phyloP scores from a whole-genome alignment of 176 grass and related monocot species.

The Secale cereale region DNA sequence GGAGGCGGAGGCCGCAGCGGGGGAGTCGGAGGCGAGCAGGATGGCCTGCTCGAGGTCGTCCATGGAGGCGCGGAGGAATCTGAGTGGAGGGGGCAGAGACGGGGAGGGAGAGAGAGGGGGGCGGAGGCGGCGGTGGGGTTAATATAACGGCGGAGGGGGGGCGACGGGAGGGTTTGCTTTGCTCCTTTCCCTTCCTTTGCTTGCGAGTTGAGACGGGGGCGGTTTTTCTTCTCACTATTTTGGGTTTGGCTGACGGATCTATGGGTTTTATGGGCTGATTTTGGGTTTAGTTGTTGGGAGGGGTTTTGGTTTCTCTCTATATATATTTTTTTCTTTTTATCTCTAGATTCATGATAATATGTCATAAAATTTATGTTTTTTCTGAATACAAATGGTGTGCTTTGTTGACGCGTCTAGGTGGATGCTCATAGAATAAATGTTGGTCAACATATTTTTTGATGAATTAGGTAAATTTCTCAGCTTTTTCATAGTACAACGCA shows the following conservation, averaged over 20 bases:
- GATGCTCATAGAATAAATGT: no score
- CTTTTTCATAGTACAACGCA: no score
- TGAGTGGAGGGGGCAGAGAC: constrained; percentile 1
- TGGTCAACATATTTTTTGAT: no score
- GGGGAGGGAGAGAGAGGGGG: not conserved
- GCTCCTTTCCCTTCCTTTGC: not conserved
- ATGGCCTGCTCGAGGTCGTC: constrained; percentile 97
- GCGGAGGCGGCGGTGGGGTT: constrained; percentile 18
- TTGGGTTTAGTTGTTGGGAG: constrained; percentile 7
- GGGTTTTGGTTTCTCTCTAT: not conserved
- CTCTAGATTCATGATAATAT: no score
- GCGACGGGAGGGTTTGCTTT: constrained; percentile 35
- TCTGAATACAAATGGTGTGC: no score
- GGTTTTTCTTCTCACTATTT: constrained; percentile 18
- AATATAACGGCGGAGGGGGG: constrained; percentile 32
- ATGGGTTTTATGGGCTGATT: constrained; percentile 22
- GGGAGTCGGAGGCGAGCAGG: constrained; percentile 62
- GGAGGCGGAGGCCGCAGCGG: constrained; percentile 30
- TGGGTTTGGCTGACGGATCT: not conserved
- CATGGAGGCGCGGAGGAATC: constrained; percentile 66
- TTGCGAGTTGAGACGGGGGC: not conserved
- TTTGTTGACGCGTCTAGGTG: no score
- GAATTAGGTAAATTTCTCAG: no score
- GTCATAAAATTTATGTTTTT: no score
- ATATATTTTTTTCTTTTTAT: no score